Evolutionary conservation across 2,329 filamentous ascomycete species (phyloP), one percentile per base, ranked within the genome.

Genomic region (Aaosphaeria arxii): DNA sequence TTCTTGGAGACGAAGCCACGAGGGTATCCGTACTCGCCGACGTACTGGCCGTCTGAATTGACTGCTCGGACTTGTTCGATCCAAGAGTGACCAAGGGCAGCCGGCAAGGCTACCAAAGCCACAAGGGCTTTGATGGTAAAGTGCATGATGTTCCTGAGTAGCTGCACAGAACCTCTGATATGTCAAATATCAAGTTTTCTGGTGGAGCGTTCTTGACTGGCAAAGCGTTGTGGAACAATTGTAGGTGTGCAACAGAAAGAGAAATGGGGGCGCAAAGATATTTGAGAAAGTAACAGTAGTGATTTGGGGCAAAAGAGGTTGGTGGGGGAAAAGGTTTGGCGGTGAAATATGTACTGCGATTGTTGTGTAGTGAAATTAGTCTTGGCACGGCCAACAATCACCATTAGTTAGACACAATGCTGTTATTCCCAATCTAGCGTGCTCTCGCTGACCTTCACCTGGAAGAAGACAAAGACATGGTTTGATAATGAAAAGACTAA

Each of bases 51-150:
- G 59, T 90, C 87, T 30, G 81, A 68, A 45, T 84, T 82, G 66
- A 96, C 84, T 48, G 84, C 82, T 52, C 77, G 81, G 43, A 92
- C 76, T 60, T 86, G 77, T 71, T 96, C 91, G 42, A 92, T 80
- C 91, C 91, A 96, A 13, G 84, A 87, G 71, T 96, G 92, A 6
- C 58, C 65, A 39, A 56, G 28, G 11, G 54, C 57, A 28, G 53
- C 39, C 4, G 62, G 59, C 4, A 52, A 52, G 33, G 33, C 33
- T 9, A n/a, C 7, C 49, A 56, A 50, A 40, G 50, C 54, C 45
- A 64, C 45, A 45, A 65, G 47, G 44, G 49, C 58, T 6, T 30
- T 7, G 17, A 40, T 7, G 13, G 43, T 45, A 40, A 56, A 50
- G 49, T 50, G 50, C 42, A 52, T 53, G 61, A 63, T 45, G 44